phyloP scores from a whole-genome alignment of 345 rosid genomes.

The Syzygium grande region DNA sequence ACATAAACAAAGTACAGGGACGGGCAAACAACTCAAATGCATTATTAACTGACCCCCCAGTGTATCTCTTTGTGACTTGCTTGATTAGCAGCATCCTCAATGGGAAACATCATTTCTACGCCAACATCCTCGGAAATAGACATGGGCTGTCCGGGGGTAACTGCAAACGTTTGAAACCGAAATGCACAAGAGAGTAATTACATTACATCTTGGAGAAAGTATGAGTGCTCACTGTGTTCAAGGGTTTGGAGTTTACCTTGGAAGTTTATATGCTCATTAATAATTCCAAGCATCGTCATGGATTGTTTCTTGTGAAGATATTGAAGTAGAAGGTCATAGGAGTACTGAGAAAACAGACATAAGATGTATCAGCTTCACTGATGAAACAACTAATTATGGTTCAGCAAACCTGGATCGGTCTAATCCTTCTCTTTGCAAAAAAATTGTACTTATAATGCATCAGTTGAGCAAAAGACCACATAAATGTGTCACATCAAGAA shows the following conservation, averaged over 20 bases:
- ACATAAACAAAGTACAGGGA: not conserved
- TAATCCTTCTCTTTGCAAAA: not conserved
- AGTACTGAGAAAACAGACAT: slow-evolving; percentile 48
- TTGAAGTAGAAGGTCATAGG: slow-evolving; percentile 88
- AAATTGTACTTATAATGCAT: not conserved
- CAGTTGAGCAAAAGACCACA: not conserved
- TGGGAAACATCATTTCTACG: slow-evolving; percentile 66
- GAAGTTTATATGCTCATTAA: slow-evolving; percentile 83
- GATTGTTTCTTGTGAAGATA: slow-evolving; percentile 76
- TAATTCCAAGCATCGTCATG: slow-evolving; percentile 76
- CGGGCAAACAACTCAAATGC: not conserved
- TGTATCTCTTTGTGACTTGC: slow-evolving; percentile 78
- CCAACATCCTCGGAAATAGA: slow-evolving; percentile 82
- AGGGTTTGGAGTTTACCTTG: slow-evolving; percentile 39
- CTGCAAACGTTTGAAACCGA: slow-evolving; percentile 35
- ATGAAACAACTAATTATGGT: not conserved
- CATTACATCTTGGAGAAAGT: not conserved
- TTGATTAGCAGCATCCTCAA: slow-evolving; percentile 61
- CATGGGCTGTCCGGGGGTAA: slow-evolving; percentile 81
- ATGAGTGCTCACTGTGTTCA: not conserved
- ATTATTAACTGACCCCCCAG: slow-evolving; percentile 64
- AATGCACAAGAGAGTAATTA: not conserved
- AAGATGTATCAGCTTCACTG: not conserved
- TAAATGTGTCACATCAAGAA: not conserved
- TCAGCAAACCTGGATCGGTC: not conserved